Evolutionary conservation across 768 basidiomycete species (phyloP).

Genomic region (Trametes villosa): DNA sequence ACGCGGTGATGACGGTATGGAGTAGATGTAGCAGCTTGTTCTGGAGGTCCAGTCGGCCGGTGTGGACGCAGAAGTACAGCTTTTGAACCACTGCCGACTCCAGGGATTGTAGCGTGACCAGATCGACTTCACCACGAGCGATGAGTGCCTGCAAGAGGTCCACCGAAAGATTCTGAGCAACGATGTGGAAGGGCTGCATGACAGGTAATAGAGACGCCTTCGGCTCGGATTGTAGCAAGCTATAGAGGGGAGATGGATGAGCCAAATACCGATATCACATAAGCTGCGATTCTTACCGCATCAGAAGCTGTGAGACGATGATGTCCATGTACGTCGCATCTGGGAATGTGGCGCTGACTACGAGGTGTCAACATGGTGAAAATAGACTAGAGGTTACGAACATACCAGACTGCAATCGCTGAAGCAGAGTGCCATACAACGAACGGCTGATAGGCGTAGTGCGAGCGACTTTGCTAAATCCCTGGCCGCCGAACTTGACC

Average conservation of each 20-base stretch:
- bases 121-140: slow-evolving; percentile 79
- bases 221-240: slow-evolving; percentile 82
- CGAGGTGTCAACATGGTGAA: not conserved
- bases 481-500: slow-evolving; percentile 87
- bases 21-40: slow-evolving; percentile 92
- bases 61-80: slow-evolving; percentile 75
- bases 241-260: slow-evolving; percentile 33
- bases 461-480: slow-evolving; percentile 77
- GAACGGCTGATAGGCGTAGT: slow-evolving; percentile 67
- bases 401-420: slow-evolving; percentile 63
- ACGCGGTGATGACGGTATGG: slow-evolving; percentile 80
- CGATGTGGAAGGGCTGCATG: slow-evolving; percentile 65
- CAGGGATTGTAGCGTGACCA: slow-evolving; percentile 58
- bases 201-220: slow-evolving; percentile 46
- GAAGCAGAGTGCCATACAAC: slow-evolving; percentile 61
- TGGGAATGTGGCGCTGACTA: slow-evolving; percentile 21
- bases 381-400: not conserved
- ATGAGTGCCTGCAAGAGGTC: slow-evolving; percentile 85
- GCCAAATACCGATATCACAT: not conserved
- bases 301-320: slow-evolving; percentile 64
- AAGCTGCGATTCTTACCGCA: slow-evolving; percentile 56
- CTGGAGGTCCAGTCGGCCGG: slow-evolving; percentile 77
- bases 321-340: slow-evolving; percentile 79
- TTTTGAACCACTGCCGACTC: slow-evolving; percentile 76
- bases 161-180: slow-evolving; percentile 73